phyloP scores from a whole-genome alignment of 176 grass and related monocot species.

The Puya raimondii region DNA sequence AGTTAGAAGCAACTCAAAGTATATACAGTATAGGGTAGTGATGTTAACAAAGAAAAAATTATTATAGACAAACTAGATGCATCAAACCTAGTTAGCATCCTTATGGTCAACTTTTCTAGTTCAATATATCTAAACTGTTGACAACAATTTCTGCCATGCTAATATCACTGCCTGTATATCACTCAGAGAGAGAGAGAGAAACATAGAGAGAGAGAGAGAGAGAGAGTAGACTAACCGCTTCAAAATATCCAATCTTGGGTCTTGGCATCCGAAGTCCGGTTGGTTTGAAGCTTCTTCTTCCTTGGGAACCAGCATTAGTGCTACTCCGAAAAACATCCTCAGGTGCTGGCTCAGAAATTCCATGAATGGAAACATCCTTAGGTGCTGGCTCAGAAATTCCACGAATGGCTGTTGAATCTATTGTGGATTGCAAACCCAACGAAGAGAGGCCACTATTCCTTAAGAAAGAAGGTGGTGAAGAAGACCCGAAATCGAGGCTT shows the following conservation, averaged over 20 bases:
- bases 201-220: too few relatives aligned
- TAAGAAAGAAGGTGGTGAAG: slow-evolving; percentile 25
- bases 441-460: slow-evolving; percentile 19
- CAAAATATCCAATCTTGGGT: slow-evolving; percentile 80
- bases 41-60: background rate
- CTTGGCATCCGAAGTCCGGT: slow-evolving; percentile 60
- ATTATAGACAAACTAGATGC: background rate
- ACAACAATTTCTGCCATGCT: too few relatives aligned
- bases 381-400: slow-evolving; percentile 10
- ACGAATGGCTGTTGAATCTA: background rate
- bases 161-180: too few relatives aligned
- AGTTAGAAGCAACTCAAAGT: slow-evolving; percentile 18
- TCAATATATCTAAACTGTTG: too few relatives aligned
- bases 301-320: slow-evolving; percentile 3
- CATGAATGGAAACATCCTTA: background rate
- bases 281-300: slow-evolving; percentile 46
- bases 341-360: slow-evolving; percentile 11
- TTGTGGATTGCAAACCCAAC: background rate
- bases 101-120: too few relatives aligned
- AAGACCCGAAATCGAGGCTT: slow-evolving; percentile 19
- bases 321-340: background rate
- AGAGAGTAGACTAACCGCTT: slow-evolving; percentile 39
- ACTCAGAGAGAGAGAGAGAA: background rate
- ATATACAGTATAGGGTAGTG: background rate
- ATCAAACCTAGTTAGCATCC: background rate